These are phyloP conservation scores for Amylostereum areolatum DNA, from an alignment of 1,284 basidiomycete genomes.

Conservation along the genomic window DNA sequence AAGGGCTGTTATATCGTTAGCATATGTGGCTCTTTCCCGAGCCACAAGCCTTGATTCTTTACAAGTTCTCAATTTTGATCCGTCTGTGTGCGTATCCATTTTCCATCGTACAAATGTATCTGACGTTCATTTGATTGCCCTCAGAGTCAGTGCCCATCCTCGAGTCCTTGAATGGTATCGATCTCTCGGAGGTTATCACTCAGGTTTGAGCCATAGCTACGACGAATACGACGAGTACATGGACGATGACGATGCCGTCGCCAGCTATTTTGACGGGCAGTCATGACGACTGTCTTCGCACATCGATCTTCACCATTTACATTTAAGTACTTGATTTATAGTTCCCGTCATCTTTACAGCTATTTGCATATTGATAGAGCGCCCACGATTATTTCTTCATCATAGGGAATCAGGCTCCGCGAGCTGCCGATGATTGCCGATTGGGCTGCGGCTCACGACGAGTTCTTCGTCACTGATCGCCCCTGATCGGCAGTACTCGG, in stretches of 20 bases:
- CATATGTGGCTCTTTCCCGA: constrained; percentile 65
- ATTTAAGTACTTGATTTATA: background rate
- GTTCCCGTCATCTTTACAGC: background rate
- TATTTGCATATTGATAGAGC: background rate
- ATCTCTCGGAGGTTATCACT: background rate
- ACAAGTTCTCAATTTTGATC: constrained; percentile 55
- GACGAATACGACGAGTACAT: constrained; percentile 11
- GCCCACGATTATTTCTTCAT: background rate
- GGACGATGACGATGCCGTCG: constrained; percentile 6
- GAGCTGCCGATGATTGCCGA: too few species aligned
- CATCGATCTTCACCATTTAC: background rate
- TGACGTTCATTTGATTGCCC: background rate
- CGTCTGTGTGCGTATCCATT: constrained; percentile 37
- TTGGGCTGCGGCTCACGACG: too few species aligned
- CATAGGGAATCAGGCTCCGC: too few species aligned
- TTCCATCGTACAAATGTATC: background rate
- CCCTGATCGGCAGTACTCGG: too few species aligned
- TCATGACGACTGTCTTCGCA: background rate
- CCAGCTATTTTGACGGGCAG: background rate
- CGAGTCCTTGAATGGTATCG: constrained; percentile 16
- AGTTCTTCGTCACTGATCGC: too few species aligned
- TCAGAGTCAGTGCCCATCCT: constrained; percentile 25
- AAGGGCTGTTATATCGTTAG: constrained; percentile 30
- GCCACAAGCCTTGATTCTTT: constrained; percentile 61
- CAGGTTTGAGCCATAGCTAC: constrained; percentile 1